Base-by-base conservation (phyloP, 2,329 filamentous ascomycete species). In the Botrytis sinoallii region DNA sequence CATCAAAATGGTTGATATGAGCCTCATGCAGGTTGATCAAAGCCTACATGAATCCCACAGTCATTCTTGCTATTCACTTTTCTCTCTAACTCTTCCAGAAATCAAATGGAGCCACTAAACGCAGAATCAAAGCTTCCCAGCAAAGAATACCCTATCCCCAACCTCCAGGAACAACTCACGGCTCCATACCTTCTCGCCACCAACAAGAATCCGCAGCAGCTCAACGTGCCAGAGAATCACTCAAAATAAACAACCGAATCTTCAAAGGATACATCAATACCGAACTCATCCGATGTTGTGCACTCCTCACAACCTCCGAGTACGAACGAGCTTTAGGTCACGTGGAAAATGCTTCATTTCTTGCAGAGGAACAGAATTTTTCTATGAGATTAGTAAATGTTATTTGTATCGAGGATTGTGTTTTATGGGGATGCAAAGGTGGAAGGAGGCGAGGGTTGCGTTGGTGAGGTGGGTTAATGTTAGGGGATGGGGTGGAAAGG, bases 401-500 rank as follows among this genome's bases (percentile, higher is more conserved):
- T 71, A 76, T 22, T 66, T 77, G 12, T 75, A 76, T 70, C 61
- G 75, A 22, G 77, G 74, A 12, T 52, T 73, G 20, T 75, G 66
- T 42, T 65, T 78, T 38, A 76, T 74, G 61, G 69, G 63, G 18
- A 22, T 75, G 67, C 38, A 71, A 32, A n/a, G 68, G 18, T 78
- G 75, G 75, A 70, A 48, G 42, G 75, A 78, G 44, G 77, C 77
- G 8, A 75, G 70, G 38, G 16, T 29, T 6, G 76, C 73, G 20
- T 75, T 77, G 48, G 74, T 72, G 4, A 75, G 72, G 74, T 76
- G 76, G 12, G 76, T 75, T 12, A 75, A 72, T 69, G 65, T 77
- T 18, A 73, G 73, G 55, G 73, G 71, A 3, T 74, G 66, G 70
- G 44, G 32, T 35, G 42, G 66, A 0, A 71, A 55, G n/a, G 69